Base-by-base conservation (phyloP, 2,329 filamentous ascomycete genomes). In the Fusarium sp. region DNA sequence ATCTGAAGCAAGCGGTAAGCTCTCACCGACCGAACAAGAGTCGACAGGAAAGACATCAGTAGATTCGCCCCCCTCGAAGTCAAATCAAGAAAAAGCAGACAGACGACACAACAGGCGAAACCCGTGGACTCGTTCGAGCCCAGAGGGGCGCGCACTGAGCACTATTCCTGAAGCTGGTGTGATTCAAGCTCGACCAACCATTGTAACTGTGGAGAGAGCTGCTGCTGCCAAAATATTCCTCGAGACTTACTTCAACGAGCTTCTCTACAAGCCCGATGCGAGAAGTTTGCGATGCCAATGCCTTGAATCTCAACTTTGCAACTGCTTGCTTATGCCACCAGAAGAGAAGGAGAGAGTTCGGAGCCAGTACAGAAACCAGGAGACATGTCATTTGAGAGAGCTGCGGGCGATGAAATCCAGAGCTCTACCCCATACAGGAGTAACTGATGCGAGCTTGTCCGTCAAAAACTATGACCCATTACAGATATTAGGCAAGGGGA, bases 401-500 rank as follows among this genome's bases (percentile, higher is more conserved):
- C 83, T 80, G 32, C 86, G 94, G 7, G 85, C 85, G 0, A 80
- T 96, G 70, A 92, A 91, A 69, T 82, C 85, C 10, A 85, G 83
- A 40, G 85, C 84, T 13, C 58, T 79, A 26, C 46, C 65, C 31
- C 43, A 52, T 26, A 28, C 50, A 19, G 61, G 32, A 4, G 51
- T 48, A 9, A 53, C 52, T 5, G 49, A 57, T 6, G 42, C 43
- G 1, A 41, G 25, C 3, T 53, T 70, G 2, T 68, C 64, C 8
- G 60, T 61, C 15, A 69, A 76, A 10, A 73, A 73, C 81, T 97
- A 94, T 70, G 90, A 97, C 64, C 82, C 89, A 11, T 78, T 98
- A 28, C 91, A 93, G 67, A 83, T 96, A 15, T 82, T 98, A 6
- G 93, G 95, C 0, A 96, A 95, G 74, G 94, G 95, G 8, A 97